These are phyloP conservation scores for Dryadomyces quercivorus DNA, from an alignment of 2,329 filamentous ascomycete species.

Conservation along the genomic window DNA sequence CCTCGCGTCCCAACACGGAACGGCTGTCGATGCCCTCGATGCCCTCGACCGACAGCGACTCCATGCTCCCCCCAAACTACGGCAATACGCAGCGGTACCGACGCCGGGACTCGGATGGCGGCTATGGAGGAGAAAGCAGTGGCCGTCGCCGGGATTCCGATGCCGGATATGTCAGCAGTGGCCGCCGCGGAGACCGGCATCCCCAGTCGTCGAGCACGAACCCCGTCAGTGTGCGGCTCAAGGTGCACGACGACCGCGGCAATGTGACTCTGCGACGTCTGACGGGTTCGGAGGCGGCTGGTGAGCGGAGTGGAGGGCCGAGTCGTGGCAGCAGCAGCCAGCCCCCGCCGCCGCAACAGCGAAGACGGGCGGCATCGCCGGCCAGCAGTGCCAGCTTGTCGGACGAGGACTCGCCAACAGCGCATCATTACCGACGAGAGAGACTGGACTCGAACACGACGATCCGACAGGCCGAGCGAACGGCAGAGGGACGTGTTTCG, in stretches of 20 bases:
- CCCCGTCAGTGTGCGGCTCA: constrained; percentile 45
- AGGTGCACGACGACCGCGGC: constrained; percentile 47
- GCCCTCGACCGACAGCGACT: constrained; percentile 39
- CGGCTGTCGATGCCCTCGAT: constrained; percentile 39
- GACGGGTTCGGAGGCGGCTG: constrained; percentile 46
- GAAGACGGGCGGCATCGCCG: constrained; percentile 18
- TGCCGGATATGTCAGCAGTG: too few species aligned
- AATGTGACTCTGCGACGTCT: constrained; percentile 50
- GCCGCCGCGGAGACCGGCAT: background rate
- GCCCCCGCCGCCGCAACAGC: constrained; percentile 15
- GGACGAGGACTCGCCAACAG: constrained; percentile 38
- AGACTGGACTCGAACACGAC: constrained; percentile 34
- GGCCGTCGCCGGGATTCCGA: constrained; percentile 23
- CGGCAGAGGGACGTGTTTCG: constrained; percentile 32
- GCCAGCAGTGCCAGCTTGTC: constrained; percentile 35
- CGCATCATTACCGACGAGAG: constrained; percentile 32
- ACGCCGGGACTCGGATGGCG: constrained; percentile 19
- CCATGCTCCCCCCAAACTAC: constrained; percentile 23
- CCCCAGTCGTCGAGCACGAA: constrained; percentile 20
- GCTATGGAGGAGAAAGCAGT: constrained; percentile 34
- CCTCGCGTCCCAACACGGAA: constrained; percentile 21
- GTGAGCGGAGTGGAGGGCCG: constrained; percentile 17
- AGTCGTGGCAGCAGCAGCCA: background rate
- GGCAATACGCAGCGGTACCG: constrained; percentile 25
- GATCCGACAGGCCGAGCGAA: constrained; percentile 30